Base-by-base conservation (phyloP, 2,329 filamentous ascomycete species). In the Harringtonia lauricola region DNA sequence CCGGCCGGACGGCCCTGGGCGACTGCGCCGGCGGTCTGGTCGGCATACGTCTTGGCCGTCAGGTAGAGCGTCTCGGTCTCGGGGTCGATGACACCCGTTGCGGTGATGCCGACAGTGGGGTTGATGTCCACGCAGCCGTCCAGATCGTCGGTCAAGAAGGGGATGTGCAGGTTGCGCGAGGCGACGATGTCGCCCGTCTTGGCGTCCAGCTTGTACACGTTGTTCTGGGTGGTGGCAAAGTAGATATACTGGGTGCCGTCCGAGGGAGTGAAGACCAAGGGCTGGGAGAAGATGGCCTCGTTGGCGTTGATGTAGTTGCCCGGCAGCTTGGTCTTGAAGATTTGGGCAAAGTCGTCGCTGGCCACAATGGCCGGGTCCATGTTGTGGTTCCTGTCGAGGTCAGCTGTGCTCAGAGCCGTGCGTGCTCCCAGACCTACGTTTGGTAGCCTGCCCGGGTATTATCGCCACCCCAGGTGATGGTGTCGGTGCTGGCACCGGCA, bases 401-500 rank as follows among this genome's bases (percentile, higher is more conserved):
- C 36, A 49, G 42, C 18, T 15, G 9, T 21, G 18, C n/a, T n/a
- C n/a, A n/a, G n/a, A n/a, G n/a, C n/a, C n/a, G n/a, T n/a, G n/a
- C n/a, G n/a, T n/a, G n/a, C n/a, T n/a, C n/a, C n/a, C n/a, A n/a
- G n/a, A 50, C 66, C 55, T 51, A 72, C 70, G 62, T 65, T 54
- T 73, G 68, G 54, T 76, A 76, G 24, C 73, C 71, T 13, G 65
- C 55, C 41, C 73, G 60, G 12, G 68, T 65, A 53, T 74, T 75
- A 51, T 75, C 72, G 47, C 74, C 74, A 51, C 72, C 72, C 71
- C 73, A 76, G 24, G 74, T 78, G 48, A 76, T 76, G 45, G 72
- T 75, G 47, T 76, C 71, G 1, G 71, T 72, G n/a, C 55, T 57
- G 8, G 54, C 66, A 10, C n/a, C 34, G 14, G 68, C 56, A 38